Conservation (phyloP, 1,284 basidiomycete species). For the Heterobasidion annosum region DNA sequence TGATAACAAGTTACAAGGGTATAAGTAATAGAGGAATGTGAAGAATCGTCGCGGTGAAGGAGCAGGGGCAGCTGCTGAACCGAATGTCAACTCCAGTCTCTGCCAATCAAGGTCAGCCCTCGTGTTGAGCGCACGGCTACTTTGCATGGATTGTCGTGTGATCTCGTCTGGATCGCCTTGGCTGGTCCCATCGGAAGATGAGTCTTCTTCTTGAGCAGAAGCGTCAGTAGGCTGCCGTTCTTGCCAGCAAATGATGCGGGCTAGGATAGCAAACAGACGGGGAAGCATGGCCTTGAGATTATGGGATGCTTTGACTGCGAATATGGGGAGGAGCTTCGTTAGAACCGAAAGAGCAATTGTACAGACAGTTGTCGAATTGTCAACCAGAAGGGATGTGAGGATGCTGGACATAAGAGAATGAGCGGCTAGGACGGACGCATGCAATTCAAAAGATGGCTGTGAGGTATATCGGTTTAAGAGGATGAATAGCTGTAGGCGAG, state of each 20-base stretch:
- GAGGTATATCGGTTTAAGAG: conserved; percentile 55
- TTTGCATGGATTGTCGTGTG: conserved; percentile 22
- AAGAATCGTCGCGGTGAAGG: conserved; percentile 61
- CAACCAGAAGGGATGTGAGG: conserved; percentile 54
- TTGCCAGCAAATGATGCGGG: conserved; percentile 65
- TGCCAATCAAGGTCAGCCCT: conserved; percentile 48
- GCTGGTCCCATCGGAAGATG: conserved; percentile 11
- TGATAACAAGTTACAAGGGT: conserved; percentile 73
- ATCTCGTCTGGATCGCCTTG: conserved; percentile 19
- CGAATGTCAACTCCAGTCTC: conserved; percentile 49
- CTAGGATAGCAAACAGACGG: conserved; percentile 52
- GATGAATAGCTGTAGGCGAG: conserved; percentile 59
- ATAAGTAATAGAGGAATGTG: conserved; percentile 79
- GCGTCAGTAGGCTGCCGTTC: conserved; percentile 25
- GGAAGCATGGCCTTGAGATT: conserved; percentile 52
- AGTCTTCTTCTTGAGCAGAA: conserved; percentile 12
- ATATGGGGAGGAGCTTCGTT: conserved; percentile 62
- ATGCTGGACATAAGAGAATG: conserved; percentile 58
- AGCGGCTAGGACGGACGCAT: conserved; percentile 41
- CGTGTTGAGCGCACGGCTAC: conserved; percentile 23
- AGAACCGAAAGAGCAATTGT: conserved; percentile 52
- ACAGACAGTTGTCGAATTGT: conserved; percentile 63
- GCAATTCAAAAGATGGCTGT: conserved; percentile 36
- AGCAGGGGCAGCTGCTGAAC: conserved; percentile 34
- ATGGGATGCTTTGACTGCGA: conserved; percentile 53